Evolutionary conservation across 2,329 filamentous ascomycete genomes (phyloP), one percentile per base, ranked within the genome.

Genomic region (Drechslerella dactyloides): DNA sequence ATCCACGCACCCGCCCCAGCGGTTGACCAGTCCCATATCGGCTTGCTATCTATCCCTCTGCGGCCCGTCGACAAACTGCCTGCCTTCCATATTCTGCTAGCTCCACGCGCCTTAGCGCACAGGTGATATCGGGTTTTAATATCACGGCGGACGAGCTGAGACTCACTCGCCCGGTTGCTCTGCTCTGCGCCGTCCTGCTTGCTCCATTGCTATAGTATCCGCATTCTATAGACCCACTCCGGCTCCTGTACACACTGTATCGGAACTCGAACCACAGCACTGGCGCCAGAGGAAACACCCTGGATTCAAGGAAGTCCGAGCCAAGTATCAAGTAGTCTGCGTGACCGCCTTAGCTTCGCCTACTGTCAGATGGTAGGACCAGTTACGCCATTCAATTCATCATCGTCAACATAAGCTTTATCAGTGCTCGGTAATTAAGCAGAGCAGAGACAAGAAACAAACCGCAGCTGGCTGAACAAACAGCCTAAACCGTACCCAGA

Each of bases 101-200:
- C 54, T 63, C 30, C 65, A 50, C 57, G 59, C 58, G 50, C 53
- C 60, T 65, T 64, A 72, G 61, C 57, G 51, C 52, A 65, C 50
- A 55, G 68, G 68, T 72, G 44, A 48, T 48, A 48, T 48, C 44
- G 19, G 15, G 5, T 15, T 42, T 42, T 42, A 70, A 64, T 70
- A 70, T 70, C 63, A 70, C 58, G 59, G 33, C 66, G 21, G 59
- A 59, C 27, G 27, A 4, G 58, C 37, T 4, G 11, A 19, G 19
- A 2, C 17, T 72, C 68, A 72, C 68, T 51, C 51, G 51, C 54
- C 44, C 15, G 44, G 19, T 23, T 48, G 44, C 19, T 2, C 15
- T 19, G 24, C 19, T 48, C n/a, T 23, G 19, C 27, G 27, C 27
- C 8, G 27, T 33, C 4, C 27, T 33, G 27, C 27, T 33, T 33